A percentile compares a stretch with the other conserved stretches of the same genome.
Evolutionary conservation across 2,329 filamentous ascomycete genomes (phyloP).

Genomic region (Xylariaceae sp.): DNA sequence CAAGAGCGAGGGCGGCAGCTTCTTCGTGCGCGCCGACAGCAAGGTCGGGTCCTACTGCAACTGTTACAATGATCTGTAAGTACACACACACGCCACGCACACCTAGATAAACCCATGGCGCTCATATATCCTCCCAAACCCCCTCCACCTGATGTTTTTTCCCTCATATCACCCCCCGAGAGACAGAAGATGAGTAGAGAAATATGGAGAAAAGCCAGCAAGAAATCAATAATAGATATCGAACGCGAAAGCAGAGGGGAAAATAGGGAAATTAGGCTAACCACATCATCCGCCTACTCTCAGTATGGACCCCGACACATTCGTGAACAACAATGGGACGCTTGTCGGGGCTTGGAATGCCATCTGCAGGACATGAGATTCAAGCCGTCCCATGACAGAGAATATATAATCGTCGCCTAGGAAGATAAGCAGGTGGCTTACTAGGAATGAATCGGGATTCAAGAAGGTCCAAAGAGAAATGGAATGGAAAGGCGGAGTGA

Average conservation of each 20-base stretch:
- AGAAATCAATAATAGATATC: too few species aligned
- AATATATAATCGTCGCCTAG: too few species aligned
- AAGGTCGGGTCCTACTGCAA: conserved; percentile 35
- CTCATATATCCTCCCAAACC: too few species aligned
- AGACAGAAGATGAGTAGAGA: neutral
- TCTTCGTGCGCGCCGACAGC: conserved; percentile 37
- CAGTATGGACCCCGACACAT: conserved; percentile 37
- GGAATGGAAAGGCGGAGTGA: too few species aligned
- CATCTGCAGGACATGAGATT: conserved; percentile 33
- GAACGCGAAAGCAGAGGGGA: too few species aligned
- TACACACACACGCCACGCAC: neutral
- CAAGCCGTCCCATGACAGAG: too few species aligned
- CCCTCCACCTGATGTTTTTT: too few species aligned
- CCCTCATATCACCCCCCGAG: too few species aligned
- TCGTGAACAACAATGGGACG: conserved; percentile 34
- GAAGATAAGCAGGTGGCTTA: too few species aligned
- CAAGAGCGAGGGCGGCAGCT: conserved; percentile 33
- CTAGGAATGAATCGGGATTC: too few species aligned
- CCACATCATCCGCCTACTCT: neutral
- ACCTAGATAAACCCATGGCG: too few species aligned
- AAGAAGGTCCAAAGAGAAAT: too few species aligned
- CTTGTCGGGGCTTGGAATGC: conserved; percentile 42
- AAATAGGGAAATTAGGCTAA: neutral
- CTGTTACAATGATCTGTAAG: conserved; percentile 41
- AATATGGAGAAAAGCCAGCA: neutral